Base-by-base conservation (phyloP, 306 rosid genomes). In the Dryas drummondii region DNA sequence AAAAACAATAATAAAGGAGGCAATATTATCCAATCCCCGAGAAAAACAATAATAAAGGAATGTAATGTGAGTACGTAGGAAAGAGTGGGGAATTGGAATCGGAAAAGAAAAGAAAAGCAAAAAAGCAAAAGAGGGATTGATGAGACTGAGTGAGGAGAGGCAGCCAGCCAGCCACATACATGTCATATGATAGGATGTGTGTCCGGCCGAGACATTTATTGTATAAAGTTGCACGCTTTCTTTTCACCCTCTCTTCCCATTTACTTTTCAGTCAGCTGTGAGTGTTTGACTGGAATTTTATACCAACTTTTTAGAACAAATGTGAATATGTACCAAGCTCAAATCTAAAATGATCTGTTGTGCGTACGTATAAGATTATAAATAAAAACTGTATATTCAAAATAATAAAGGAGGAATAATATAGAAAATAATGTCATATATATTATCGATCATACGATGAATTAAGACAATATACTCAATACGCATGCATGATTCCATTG, bases 151-250 rank as follows among this genome's bases (percentile, higher is more conserved):
- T 49, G 49, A 71, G 74, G 57, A 56, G 79, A 6, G 53, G 54
- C 54, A 27, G 7, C 27, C 51, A 10, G 75, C 7, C 37, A 71
- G 26, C 12, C 66, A 71, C 19, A 56, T 7, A 9, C 13, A 63
- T 62, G 70, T 75, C 15, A 72, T 72, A 76, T 61, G 79, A 81
- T 54, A 47, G 50, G 79, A 67, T 78, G 82, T 77, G 76, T 82
- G 80, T 73, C 82, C 69, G 82, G 7, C n/a, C 52, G 82, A 83
- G 78, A 83, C 92, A 87, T 91, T 84, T 84, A 87, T 81, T 87
- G 89, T 80, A 88, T 87, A 88, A 89, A 91, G 93, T 89, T 69
- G 93, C 96, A 88, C 87, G 97, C 81, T 84, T 89, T 85, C 85
- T 80, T 83, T 85, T 84, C 80, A 80, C 58, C 76, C 75, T 72